Evolutionary conservation across 805 yeast species (phyloP).

Genomic region (Candida loeiensis): DNA sequence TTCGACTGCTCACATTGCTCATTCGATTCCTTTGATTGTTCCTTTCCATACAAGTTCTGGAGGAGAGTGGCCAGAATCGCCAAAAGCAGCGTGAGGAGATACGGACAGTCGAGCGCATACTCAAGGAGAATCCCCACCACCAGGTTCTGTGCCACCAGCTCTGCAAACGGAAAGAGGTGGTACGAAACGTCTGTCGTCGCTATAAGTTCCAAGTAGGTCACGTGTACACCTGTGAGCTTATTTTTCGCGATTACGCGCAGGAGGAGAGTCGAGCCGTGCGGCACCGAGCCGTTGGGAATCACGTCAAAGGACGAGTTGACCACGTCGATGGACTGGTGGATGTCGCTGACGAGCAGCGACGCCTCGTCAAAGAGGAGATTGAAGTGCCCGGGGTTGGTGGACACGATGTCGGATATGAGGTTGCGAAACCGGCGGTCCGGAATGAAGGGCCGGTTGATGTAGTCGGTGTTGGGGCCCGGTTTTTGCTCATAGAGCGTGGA

Average conservation of each 20-base stretch:
- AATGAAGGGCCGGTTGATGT: background rate
- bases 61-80: conserved; percentile 27
- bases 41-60: conserved; percentile 21
- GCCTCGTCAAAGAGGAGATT: conserved; percentile 32
- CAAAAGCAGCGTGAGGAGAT: conserved; percentile 20
- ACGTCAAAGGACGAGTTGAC: background rate
- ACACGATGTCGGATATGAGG: conserved; percentile 12
- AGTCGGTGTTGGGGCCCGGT: background rate
- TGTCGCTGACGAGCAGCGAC: conserved; percentile 30
- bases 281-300: background rate
- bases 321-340: conserved; percentile 14
- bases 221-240: conserved; percentile 27
- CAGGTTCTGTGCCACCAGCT: conserved; percentile 32
- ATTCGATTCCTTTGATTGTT: no score
- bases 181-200: conserved; percentile 28
- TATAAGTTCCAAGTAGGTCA: conserved; percentile 28
- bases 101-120: conserved; percentile 20
- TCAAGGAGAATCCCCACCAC: conserved; percentile 26
- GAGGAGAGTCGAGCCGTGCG: background rate
- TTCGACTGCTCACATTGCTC: no score
- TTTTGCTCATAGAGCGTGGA: background rate
- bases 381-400: conserved; percentile 4
- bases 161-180: conserved; percentile 37
- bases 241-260: conserved; percentile 20
- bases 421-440: conserved; percentile 10